These are phyloP conservation scores for Syncephalastrum monosporum DNA, from an alignment of 371 early-diverging fungal genomes.

Conservation along the genomic window DNA sequence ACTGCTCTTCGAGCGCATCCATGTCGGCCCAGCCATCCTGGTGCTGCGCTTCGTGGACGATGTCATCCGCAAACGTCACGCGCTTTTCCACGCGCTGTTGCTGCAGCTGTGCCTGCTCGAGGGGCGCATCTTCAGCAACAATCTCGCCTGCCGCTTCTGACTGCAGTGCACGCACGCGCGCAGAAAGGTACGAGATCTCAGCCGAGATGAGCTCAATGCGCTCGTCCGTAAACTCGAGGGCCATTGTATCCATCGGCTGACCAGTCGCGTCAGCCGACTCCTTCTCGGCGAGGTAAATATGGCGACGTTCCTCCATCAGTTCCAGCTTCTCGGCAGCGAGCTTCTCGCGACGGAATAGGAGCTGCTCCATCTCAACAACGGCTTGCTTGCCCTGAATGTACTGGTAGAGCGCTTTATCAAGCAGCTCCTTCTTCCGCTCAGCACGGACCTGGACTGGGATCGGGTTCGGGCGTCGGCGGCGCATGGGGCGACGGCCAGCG, in stretches of 20 bases:
- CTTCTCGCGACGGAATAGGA: conserved; percentile 54
- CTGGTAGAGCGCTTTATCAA: conserved; percentile 59
- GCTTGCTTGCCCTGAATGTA: conserved; percentile 54
- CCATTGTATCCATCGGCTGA: conserved; percentile 50
- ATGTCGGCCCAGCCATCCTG: conserved; percentile 49
- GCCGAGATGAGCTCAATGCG: conserved; percentile 82
- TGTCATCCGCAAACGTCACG: conserved; percentile 51
- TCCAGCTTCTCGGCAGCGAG: conserved; percentile 72
- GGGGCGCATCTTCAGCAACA: conserved; percentile 17
- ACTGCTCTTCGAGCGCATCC: conserved; percentile 60
- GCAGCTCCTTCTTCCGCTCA: conserved; percentile 56
- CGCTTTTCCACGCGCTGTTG: conserved; percentile 19
- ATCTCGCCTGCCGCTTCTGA: conserved; percentile 67
- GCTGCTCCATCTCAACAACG: conserved; percentile 49
- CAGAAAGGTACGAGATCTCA: conserved; percentile 75
- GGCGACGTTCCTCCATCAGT: conserved; percentile 68
- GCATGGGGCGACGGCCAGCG: conserved; percentile 6
- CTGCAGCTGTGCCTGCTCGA: neutral
- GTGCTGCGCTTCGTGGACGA: conserved; percentile 31
- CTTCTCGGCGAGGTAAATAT: conserved; percentile 62
- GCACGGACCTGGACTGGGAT: conserved; percentile 43
- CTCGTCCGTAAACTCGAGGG: conserved; percentile 74
- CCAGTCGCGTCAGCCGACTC: conserved; percentile 53
- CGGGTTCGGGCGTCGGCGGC: conserved; percentile 25
- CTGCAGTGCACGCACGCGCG: conserved; percentile 69